Conservation (phyloP, 768 basidiomycete species). For the Phylloporus arenicola region DNA sequence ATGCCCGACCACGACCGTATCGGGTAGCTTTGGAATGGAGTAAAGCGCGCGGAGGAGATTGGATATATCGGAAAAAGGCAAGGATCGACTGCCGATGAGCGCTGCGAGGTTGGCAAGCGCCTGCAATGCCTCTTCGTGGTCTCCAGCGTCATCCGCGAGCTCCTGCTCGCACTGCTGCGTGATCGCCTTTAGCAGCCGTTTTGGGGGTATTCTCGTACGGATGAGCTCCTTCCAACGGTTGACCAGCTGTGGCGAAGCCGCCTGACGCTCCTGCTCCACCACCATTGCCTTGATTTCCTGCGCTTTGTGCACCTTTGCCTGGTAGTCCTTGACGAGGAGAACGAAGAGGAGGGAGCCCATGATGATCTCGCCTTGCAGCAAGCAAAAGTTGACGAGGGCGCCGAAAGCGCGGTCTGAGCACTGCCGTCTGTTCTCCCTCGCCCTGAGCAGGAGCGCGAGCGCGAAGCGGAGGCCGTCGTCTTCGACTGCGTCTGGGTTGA, state of each 20-base stretch:
- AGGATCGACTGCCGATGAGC: conserved; percentile 44
- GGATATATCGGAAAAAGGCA: conserved; percentile 43
- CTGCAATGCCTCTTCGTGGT: conserved; percentile 43
- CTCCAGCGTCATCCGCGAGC: conserved; percentile 25
- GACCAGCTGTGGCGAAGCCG: conserved; percentile 12
- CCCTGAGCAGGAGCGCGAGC: conserved; percentile 46
- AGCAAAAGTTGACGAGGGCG: conserved; percentile 53
- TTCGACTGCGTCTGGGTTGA: conserved; percentile 33
- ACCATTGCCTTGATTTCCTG: conserved; percentile 22
- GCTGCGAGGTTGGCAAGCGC: conserved; percentile 55
- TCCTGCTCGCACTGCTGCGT: conserved; percentile 23
- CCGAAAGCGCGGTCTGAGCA: conserved; percentile 59
- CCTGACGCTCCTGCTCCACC: conserved; percentile 14
- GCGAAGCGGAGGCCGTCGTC: conserved; percentile 45
- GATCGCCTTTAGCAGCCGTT: conserved; percentile 32
- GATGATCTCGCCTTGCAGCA: conserved; percentile 76
- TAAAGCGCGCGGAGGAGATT: conserved; percentile 45
- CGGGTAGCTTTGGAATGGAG: conserved; percentile 37
- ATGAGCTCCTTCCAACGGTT: conserved; percentile 18
- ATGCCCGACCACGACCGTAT: conserved; percentile 36
- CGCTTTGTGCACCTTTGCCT: conserved; percentile 33
- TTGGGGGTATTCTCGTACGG: conserved; percentile 18
- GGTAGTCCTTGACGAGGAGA: conserved; percentile 58
- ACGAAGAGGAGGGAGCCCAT: conserved; percentile 70
- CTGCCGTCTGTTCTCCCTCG: conserved; percentile 49